Evolutionary conservation across 176 grass and related monocot genomes (phyloP), one percentile per base, ranked within the genome.

Genomic region (Avena insularis): DNA sequence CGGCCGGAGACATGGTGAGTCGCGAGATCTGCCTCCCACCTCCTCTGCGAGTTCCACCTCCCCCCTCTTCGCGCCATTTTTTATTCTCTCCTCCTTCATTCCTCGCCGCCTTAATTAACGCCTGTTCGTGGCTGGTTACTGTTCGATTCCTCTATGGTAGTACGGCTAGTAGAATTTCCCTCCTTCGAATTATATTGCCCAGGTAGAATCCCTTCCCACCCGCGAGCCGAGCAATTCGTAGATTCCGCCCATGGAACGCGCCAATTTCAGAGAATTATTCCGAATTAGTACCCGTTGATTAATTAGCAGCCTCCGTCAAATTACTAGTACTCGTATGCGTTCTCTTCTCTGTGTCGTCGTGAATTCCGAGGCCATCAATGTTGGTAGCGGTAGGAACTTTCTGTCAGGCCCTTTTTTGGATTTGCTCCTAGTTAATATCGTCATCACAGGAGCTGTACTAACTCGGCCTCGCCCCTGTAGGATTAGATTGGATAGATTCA

Each of bases 1-100:
- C 23, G 4, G 31, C 53, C 68, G 14, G 25, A 71, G 80, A 65
- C 80, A 88, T 91, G 90, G 90, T 91, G 71, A 85, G 90, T 85
- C 72, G 6, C 66, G 63, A 79, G 84, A 86, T 86, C 85, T 77
- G 70, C 65, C 2, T 43, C 64, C 64, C 1, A 1, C 68, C 12
- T 15, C 45, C 71, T 27, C 85, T 60, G 51, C 51, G 15, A 1
- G 19, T 5, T 5, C 29, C 8, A 35, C 11, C 0, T 17, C 9
- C 19, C 9, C 1, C 17, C 47, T 9, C 27, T 78, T 40, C 58
- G 66, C 68, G 64, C 81, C 29, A 57, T 57, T 50, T 84, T 59
- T 64, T 29, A 5, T 43, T 23, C 14, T 10, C 54, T 12, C 2
- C 4, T 69, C 15, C 11, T 10, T 2, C 45, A 9, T 50, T 11